Evolutionary conservation across 2,329 filamentous ascomycete species (phyloP).

Genomic region (Nigrospora sphaerica): DNA sequence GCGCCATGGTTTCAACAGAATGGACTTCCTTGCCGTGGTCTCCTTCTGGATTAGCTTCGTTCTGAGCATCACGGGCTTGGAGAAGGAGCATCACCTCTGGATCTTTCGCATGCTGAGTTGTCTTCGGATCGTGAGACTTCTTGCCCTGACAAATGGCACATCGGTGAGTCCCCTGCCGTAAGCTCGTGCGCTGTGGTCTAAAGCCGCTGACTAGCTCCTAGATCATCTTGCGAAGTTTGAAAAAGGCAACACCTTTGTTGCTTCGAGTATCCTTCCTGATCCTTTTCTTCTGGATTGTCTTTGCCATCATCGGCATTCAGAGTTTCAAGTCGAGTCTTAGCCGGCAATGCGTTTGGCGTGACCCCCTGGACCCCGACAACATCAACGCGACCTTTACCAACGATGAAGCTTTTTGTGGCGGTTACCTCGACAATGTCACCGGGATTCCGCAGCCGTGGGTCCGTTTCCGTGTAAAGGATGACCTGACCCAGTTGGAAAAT

Average conservation of each 20-base stretch:
- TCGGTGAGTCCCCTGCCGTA: conserved; percentile 48
- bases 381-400: conserved; percentile 53
- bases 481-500: conserved; percentile 37
- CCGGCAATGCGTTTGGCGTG: conserved; percentile 72
- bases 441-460: conserved; percentile 62
- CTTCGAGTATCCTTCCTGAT: conserved; percentile 92
- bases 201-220: conserved; percentile 22
- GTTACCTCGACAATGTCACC: conserved; percentile 59
- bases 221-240: conserved; percentile 91
- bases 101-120: conserved; percentile 96
- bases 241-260: conserved; percentile 86
- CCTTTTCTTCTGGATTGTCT: conserved; percentile 94
- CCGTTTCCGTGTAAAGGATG: conserved; percentile 26
- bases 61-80: conserved; percentile 62
- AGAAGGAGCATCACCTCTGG: conserved; percentile 66
- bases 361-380: conserved; percentile 51
- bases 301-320: conserved; percentile 93
- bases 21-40: conserved; percentile 92
- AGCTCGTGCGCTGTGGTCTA: conserved; percentile 2
- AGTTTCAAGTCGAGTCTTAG: conserved; percentile 83
- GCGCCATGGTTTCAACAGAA: conserved; percentile 88
- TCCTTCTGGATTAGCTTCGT: conserved; percentile 89
- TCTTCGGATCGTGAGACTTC: conserved; percentile 82
- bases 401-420: conserved; percentile 75
- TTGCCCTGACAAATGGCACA: conserved; percentile 88